Percentiles rank a stretch among this genome's conserved stretches.
These are phyloP conservation scores for Cornus suecica DNA, from an alignment of 148 eudicot species.

Conservation along the genomic window DNA sequence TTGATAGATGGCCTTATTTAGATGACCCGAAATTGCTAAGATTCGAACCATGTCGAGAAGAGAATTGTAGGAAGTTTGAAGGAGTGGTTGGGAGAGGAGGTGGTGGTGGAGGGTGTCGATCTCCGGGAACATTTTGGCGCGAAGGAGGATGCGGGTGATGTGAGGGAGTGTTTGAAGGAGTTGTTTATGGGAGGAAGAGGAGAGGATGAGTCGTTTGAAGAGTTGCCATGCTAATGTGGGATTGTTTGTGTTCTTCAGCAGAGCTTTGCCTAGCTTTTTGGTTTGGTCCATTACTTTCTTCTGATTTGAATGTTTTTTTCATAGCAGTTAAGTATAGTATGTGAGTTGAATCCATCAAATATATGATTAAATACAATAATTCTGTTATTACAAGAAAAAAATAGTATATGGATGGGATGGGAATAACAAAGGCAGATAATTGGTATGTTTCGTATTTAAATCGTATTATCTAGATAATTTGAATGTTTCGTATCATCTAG, in stretches of 20 bases:
- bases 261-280: slow-evolving; percentile 35
- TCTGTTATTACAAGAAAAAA: too few relatives aligned
- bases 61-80: slow-evolving; percentile 7
- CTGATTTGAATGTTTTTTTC: not conserved
- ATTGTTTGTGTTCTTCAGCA: slow-evolving; percentile 51
- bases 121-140: slow-evolving; percentile 62
- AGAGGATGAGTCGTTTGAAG: slow-evolving; percentile 52
- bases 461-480: too few relatives aligned
- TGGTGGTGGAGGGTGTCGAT: slow-evolving; percentile 49
- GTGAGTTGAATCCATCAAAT: too few relatives aligned
- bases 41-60: slow-evolving; percentile 34
- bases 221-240: slow-evolving; percentile 87
- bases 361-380: too few relatives aligned
- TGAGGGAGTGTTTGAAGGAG: slow-evolving; percentile 32
- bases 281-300: slow-evolving; percentile 11
- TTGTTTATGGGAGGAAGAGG: slow-evolving; percentile 21
- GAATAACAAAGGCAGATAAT: too few relatives aligned
- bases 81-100: slow-evolving; percentile 34
- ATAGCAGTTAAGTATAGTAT: too few relatives aligned
- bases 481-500: too few relatives aligned
- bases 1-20: slow-evolving; percentile 50
- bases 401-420: too few relatives aligned
- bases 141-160: slow-evolving; percentile 50
- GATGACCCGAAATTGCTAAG: slow-evolving; percentile 48
- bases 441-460: too few relatives aligned